Evolutionary conservation across 495 filamentous ascomycete genomes (phyloP).

Genomic region (Aspergillus haitiensis): DNA sequence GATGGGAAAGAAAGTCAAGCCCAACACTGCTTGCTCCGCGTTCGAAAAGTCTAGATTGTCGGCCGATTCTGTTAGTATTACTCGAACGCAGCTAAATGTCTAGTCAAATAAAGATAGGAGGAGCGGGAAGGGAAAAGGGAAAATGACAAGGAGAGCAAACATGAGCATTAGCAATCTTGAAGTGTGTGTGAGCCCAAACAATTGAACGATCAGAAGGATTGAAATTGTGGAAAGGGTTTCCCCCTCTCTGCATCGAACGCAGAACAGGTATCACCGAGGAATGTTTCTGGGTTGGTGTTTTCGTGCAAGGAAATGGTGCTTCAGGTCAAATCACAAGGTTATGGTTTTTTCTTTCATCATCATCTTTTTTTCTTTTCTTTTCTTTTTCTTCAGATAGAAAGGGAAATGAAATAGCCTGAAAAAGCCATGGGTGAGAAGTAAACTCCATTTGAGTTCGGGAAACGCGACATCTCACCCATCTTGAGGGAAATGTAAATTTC

Average conservation of each 20-base stretch:
- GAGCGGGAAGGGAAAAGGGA: slow-evolving; percentile 32
- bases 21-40: slow-evolving; percentile 82
- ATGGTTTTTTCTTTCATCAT: too few relatives aligned
- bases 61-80: slow-evolving; percentile 35
- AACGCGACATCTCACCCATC: slow-evolving; percentile 58
- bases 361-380: neutral
- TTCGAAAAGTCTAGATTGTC: slow-evolving; percentile 75
- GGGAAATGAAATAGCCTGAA: slow-evolving; percentile 52
- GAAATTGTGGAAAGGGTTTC: slow-evolving; percentile 29
- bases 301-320: slow-evolving; percentile 32
- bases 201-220: slow-evolving; percentile 39
- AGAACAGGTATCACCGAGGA: slow-evolving; percentile 38
- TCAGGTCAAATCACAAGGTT: slow-evolving; percentile 28
- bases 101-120: slow-evolving; percentile 15
- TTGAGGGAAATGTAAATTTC: slow-evolving; percentile 32
- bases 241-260: slow-evolving; percentile 37
- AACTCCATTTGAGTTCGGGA: slow-evolving; percentile 43
- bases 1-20: slow-evolving; percentile 89
- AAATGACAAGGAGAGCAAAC: slow-evolving; percentile 46
- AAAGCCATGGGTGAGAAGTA: slow-evolving; percentile 60
- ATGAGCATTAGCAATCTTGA: slow-evolving; percentile 52
- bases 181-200: slow-evolving; percentile 41
- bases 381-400: slow-evolving; percentile 13
- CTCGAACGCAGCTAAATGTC: neutral
- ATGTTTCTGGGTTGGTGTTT: slow-evolving; percentile 28